Evolutionary conservation across 225 moss, liverwort and hornwort genomes (phyloP), one percentile per base, ranked within the genome.

Genomic region (Bryoerythrophyllum caledonicum): DNA sequence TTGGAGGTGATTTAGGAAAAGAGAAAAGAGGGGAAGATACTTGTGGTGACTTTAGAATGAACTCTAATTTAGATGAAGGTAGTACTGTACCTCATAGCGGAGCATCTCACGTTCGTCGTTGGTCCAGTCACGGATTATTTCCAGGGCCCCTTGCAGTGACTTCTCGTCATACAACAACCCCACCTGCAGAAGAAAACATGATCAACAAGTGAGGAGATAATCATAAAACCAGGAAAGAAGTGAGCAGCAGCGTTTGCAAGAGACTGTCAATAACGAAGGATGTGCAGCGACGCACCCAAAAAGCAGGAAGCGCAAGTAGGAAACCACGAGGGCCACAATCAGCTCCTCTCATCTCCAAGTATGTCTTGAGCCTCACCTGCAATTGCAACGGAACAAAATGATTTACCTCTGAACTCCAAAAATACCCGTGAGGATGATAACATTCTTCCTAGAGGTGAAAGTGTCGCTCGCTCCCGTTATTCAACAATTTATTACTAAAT

Each of bases 321-420:
- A 86, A 84, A 30, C 85, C 71, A 85, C 66, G 69, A 32, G 92
- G 94, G 27, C 94, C 91, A 4, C 96, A 91, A 84, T 94, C 94
- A 64, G 94, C 94, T 76, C 94, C 96, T 79, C 94, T 89, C 92
- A 97, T 94, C 80, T 97, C 92, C 83, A 97, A 70, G 56, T 85
- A 97, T 21, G 82, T 89, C 65, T 97, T 97, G 19, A 97, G 80
- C 79, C 94, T 93, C 58, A 70, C 78, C 82, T 78, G 65, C 23
- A 65, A 15, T 78, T 74, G 65, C 23, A 65, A 20, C 8, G 35
- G n/a, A n/a, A 74, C 21, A 40, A 59, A 15, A 38, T 8, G 9
- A 19, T 20, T 63, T 20, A 21, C 14, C 5, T 8, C 32, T 52
- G 2, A 58, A 59, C 40, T 58, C 20, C 20, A 30, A 11, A 20